These are phyloP conservation scores for Lachancea lanzarotensis DNA, from an alignment of 805 yeast genomes.

Conservation along the genomic window DNA sequence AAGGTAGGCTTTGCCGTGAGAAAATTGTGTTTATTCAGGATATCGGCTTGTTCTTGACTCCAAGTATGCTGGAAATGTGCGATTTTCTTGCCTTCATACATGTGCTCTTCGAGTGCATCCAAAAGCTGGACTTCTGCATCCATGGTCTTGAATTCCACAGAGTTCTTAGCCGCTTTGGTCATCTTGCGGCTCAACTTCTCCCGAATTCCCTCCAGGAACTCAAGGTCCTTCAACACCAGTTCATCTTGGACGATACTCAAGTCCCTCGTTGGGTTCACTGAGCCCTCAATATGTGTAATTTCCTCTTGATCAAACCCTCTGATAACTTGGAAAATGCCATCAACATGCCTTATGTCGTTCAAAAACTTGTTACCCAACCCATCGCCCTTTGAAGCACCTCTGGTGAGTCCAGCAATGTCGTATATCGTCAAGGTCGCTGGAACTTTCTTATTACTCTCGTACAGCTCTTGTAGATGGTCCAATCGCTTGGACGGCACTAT, in stretches of 20 bases:
- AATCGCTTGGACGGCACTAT: constrained; percentile 62
- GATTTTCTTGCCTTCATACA: constrained; percentile 48
- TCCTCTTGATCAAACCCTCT: constrained; percentile 72
- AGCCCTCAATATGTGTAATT: constrained; percentile 66
- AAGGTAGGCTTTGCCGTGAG: constrained; percentile 88
- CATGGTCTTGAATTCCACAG: constrained; percentile 44
- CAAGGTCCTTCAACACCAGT: constrained; percentile 70
- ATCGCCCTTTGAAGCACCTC: constrained; percentile 78
- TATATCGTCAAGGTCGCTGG: constrained; percentile 65
- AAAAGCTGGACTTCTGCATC: constrained; percentile 35
- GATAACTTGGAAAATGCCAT: constrained; percentile 74
- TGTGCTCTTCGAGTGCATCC: constrained; percentile 39
- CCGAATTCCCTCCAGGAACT: constrained; percentile 53
- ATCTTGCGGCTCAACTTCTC: constrained; percentile 43
- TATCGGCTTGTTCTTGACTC: constrained; percentile 56
- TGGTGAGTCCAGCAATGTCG: constrained; percentile 78
- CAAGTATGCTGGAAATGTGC: constrained; percentile 58
- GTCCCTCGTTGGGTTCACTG: constrained; percentile 70
- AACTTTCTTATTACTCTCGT: constrained; percentile 54
- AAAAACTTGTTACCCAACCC: constrained; percentile 79
- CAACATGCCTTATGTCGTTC: constrained; percentile 71
- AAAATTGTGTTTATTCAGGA: constrained; percentile 64
- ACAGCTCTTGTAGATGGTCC: constrained; percentile 47
- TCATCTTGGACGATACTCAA: constrained; percentile 70
- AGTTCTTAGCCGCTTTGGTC: constrained; percentile 35